Percentiles rank a stretch among this genome's conserved stretches.
phyloP scores from a whole-genome alignment of 176 grass and related monocot species.

The Juncus inflexus region DNA sequence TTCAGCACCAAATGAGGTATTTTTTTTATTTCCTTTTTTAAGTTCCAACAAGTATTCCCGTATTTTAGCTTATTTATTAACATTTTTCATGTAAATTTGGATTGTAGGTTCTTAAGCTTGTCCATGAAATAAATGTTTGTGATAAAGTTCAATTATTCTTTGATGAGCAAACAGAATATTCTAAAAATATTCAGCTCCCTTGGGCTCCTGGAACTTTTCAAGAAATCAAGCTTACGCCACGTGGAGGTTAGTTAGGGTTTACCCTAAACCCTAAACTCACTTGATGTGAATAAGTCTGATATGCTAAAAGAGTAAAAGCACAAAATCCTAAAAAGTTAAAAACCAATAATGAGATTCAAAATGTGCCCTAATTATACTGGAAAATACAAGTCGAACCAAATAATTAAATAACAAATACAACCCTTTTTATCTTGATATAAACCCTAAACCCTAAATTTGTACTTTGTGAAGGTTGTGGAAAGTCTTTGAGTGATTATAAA shows the following conservation, averaged over 20 bases:
- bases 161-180: slow-evolving; percentile 42
- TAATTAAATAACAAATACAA: too few relatives aligned
- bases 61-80: slow-evolving; percentile 8
- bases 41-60: background rate
- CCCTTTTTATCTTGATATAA: slow-evolving; percentile 18
- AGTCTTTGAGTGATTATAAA: slow-evolving; percentile 56
- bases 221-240: slow-evolving; percentile 62
- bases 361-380: background rate
- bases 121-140: slow-evolving; percentile 90
- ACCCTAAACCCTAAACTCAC: background rate
- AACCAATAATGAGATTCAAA: background rate
- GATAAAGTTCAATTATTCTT: slow-evolving; percentile 73
- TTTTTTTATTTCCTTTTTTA: slow-evolving; percentile 7
- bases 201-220: slow-evolving; percentile 81
- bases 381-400: too few relatives aligned
- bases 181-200: slow-evolving; percentile 57
- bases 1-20: slow-evolving; percentile 62
- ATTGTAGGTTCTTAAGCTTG: slow-evolving; percentile 67
- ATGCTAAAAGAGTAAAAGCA: slow-evolving; percentile 2
- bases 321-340: slow-evolving; percentile 7
- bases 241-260: slow-evolving; percentile 49
- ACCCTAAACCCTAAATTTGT: slow-evolving; percentile 30
- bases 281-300: background rate
- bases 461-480: slow-evolving; percentile 70
- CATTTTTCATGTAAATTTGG: slow-evolving; percentile 30